Conservation (phyloP, 805 yeast genomes). For the Suhomyces vadensis region DNA sequence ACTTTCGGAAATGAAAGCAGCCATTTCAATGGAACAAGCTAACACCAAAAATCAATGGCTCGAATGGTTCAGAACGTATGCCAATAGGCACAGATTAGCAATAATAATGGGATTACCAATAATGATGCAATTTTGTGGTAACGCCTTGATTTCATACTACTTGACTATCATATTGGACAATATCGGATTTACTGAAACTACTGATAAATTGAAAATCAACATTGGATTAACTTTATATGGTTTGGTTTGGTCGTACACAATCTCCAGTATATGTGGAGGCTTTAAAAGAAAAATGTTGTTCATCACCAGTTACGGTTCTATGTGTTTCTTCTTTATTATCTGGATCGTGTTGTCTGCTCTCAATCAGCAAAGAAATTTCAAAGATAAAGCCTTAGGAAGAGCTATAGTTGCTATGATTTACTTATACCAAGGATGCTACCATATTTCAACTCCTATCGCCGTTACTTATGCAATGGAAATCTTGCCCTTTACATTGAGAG, state of each 20-base stretch:
- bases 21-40: conserved; percentile 5
- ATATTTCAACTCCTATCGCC: conserved; percentile 15
- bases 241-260: background rate
- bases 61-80: conserved; percentile 3
- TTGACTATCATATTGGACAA: conserved; percentile 4
- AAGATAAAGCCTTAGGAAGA: conserved; percentile 15
- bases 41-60: background rate
- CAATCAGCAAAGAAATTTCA: conserved; percentile 19
- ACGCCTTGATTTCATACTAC: conserved; percentile 10
- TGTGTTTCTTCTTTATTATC: conserved; percentile 25
- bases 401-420: conserved; percentile 28
- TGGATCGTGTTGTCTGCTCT: conserved; percentile 29
- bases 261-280: background rate
- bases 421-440: conserved; percentile 23
- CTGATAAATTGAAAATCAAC: conserved; percentile 8
- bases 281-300: conserved; percentile 4
- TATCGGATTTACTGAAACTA: conserved; percentile 3
- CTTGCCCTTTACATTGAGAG: conserved; percentile 5
- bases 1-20: conserved; percentile 5
- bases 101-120: conserved; percentile 3
- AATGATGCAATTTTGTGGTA: conserved; percentile 8
- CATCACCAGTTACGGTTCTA: conserved; percentile 13
- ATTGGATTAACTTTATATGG: conserved; percentile 1
- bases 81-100: conserved; percentile 2
- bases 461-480: conserved; percentile 9